These are phyloP conservation scores for Psilocybe subaeruginosa DNA, from an alignment of 768 basidiomycete genomes.

Conservation along the genomic window DNA sequence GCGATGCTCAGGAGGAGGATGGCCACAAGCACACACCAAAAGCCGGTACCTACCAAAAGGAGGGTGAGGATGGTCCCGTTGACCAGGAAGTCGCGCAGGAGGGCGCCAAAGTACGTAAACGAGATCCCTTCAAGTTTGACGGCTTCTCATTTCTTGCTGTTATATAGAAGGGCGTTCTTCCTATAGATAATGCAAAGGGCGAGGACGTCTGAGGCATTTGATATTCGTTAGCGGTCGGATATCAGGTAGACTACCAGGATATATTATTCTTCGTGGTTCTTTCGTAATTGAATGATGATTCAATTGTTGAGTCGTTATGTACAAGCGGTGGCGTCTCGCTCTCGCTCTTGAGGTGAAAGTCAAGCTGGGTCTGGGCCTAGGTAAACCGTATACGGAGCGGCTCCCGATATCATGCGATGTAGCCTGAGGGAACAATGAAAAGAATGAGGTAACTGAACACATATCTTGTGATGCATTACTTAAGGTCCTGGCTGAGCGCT, in stretches of 20 bases:
- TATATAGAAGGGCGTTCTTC: background rate
- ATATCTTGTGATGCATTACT: background rate
- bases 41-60: conserved; percentile 22
- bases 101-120: conserved; percentile 28
- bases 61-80: conserved; percentile 26
- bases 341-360: too few species aligned
- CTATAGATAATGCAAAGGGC: background rate
- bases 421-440: too few species aligned
- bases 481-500: background rate
- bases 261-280: background rate
- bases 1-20: background rate
- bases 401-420: too few species aligned
- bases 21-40: conserved; percentile 7
- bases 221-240: too few species aligned
- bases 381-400: too few species aligned
- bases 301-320: background rate
- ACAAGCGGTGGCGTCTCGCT: too few species aligned
- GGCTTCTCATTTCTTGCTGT: background rate
- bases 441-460: too few species aligned
- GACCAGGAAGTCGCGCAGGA: conserved; percentile 26
- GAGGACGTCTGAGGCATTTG: background rate
- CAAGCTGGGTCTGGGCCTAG: too few species aligned
- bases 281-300: background rate
- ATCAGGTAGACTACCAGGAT: background rate
- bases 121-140: background rate